Conservation (phyloP, 768 basidiomycete species). For the Naematelia aurantialba region DNA sequence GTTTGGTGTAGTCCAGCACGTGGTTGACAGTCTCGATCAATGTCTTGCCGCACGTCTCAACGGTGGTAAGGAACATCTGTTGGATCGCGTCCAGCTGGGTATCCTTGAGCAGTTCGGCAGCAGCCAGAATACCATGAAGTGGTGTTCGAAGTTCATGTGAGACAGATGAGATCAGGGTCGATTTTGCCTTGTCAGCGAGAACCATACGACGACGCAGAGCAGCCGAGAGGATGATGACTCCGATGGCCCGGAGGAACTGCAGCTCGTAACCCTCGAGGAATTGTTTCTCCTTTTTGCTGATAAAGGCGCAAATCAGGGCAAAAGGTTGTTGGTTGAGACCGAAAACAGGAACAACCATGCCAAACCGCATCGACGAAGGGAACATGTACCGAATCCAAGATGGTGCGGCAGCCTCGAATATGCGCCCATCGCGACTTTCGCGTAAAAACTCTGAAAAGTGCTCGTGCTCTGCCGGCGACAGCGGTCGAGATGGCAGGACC, state of each 20-base stretch:
- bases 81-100: constrained; percentile 78
- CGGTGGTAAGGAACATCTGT: constrained; percentile 80
- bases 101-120: constrained; percentile 83
- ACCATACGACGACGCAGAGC: constrained; percentile 90
- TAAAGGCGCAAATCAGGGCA: constrained; percentile 83
- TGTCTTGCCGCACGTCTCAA: constrained; percentile 91
- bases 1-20: constrained; percentile 91
- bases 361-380: constrained; percentile 77
- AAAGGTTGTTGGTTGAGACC: constrained; percentile 91
- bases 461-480: constrained; percentile 69
- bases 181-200: constrained; percentile 86
- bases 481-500: constrained; percentile 50
- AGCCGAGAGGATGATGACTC: constrained; percentile 87
- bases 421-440: constrained; percentile 76
- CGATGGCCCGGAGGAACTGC: constrained; percentile 87
- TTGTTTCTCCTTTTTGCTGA: constrained; percentile 70
- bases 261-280: constrained; percentile 61
- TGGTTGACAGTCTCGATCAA: constrained; percentile 96
- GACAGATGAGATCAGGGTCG: constrained; percentile 36
- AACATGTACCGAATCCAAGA: constrained; percentile 76
- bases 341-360: constrained; percentile 83
- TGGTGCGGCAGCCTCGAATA: constrained; percentile 81
- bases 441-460: constrained; percentile 72
- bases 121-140: constrained; percentile 85
- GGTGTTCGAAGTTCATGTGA: constrained; percentile 60